Percentiles rank a stretch among this genome's conserved stretches.
phyloP scores from a whole-genome alignment of 441 rosid species.

The Melastoma candidum region DNA sequence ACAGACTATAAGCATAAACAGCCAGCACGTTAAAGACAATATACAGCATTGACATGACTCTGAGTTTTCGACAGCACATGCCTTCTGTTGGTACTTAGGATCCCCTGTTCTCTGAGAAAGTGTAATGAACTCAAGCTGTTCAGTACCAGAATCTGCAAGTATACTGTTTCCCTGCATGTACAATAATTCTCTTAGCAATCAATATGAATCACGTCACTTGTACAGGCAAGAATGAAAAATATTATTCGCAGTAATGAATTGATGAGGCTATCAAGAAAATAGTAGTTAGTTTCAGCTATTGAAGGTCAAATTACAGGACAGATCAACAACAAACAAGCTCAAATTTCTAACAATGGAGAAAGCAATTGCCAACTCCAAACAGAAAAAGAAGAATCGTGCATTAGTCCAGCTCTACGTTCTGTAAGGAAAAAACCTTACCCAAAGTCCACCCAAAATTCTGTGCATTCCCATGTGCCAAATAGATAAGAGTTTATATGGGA shows the following conservation, averaged over 20 bases:
- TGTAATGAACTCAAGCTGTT: slow-evolving; percentile 94
- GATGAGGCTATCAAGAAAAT: too few relatives aligned
- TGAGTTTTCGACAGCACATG: slow-evolving; percentile 11
- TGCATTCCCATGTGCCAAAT: slow-evolving; percentile 76
- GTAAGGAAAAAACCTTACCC: slow-evolving; percentile 41
- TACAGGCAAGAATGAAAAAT: not conserved
- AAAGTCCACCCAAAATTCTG: slow-evolving; percentile 78
- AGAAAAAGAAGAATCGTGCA: not conserved
- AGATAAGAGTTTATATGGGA: slow-evolving; percentile 66
- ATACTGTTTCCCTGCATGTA: slow-evolving; percentile 70
- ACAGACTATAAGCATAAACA: too few relatives aligned
- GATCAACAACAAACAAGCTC: too few relatives aligned
- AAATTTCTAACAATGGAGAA: too few relatives aligned
- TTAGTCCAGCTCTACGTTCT: too few relatives aligned
- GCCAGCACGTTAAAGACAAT: too few relatives aligned
- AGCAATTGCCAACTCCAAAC: not conserved
- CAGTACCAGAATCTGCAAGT: slow-evolving; percentile 98
- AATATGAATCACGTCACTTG: slow-evolving; percentile 6
- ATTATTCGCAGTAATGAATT: too few relatives aligned
- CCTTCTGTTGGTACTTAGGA: slow-evolving; percentile 89
- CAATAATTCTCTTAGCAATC: not conserved
- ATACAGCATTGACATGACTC: not conserved
- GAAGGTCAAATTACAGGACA: too few relatives aligned
- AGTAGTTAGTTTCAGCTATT: too few relatives aligned
- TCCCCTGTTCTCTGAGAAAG: slow-evolving; percentile 98